A percentile compares a stretch with the other conserved stretches of the same genome.
These are phyloP conservation scores for Candida hungchunana DNA, from an alignment of 805 yeast species.

Conservation along the genomic window DNA sequence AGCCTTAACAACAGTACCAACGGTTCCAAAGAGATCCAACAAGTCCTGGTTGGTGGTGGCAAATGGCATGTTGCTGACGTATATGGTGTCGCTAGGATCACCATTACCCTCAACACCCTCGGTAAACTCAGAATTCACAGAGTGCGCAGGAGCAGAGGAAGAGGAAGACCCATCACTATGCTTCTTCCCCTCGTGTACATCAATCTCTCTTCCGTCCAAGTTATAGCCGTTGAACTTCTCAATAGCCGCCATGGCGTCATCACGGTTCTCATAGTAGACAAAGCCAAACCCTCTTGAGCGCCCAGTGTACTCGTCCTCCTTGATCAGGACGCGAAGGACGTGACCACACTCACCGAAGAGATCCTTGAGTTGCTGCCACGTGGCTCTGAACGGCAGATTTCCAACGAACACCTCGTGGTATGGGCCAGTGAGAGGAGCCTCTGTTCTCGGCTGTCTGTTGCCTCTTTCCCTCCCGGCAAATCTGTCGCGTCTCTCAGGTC, in stretches of 20 bases:
- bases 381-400: conserved; percentile 75
- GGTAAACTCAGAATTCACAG: conserved; percentile 47
- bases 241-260: conserved; percentile 70
- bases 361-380: conserved; percentile 85
- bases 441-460: conserved; percentile 19
- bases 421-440: conserved; percentile 16
- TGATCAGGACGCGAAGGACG: conserved; percentile 80
- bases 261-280: conserved; percentile 61
- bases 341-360: conserved; percentile 73
- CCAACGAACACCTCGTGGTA: conserved; percentile 64
- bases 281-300: conserved; percentile 85
- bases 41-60: conserved; percentile 85
- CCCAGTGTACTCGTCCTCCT: conserved; percentile 53
- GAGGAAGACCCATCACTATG: conserved; percentile 13
- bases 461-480: too few relatives aligned
- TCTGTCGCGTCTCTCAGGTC: too few relatives aligned
- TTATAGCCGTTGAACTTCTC: conserved; percentile 63
- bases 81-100: conserved; percentile 55
- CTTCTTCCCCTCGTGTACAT: conserved; percentile 70
- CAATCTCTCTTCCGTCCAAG: conserved; percentile 71
- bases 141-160: too few relatives aligned
- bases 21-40: conserved; percentile 77
- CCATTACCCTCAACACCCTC: conserved; percentile 62
- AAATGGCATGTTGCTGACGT: conserved; percentile 78
- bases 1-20: conserved; percentile 72